Conservation (phyloP, 2,329 filamentous ascomycete genomes). For the Orbilia quercus region DNA sequence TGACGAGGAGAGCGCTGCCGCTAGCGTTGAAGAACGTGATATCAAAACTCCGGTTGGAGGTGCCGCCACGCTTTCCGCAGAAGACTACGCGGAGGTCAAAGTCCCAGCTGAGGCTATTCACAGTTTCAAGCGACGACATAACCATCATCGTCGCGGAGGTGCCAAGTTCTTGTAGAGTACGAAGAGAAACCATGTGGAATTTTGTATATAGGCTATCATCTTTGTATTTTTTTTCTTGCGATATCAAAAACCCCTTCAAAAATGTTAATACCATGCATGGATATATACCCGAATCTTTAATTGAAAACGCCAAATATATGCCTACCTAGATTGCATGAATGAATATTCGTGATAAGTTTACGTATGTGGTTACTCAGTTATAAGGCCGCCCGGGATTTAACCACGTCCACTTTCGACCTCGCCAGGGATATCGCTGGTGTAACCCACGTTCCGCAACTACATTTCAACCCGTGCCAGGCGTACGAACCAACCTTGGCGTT, state of each 20-base stretch:
- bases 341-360: too few relatives aligned
- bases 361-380: too few relatives aligned
- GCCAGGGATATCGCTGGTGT: slow-evolving; percentile 89
- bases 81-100: slow-evolving; percentile 41
- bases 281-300: slow-evolving; percentile 7
- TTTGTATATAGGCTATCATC: too few relatives aligned
- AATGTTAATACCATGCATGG: slow-evolving; percentile 9
- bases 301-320: not conserved
- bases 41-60: slow-evolving; percentile 44
- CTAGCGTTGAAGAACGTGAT: slow-evolving; percentile 29
- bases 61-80: slow-evolving; percentile 24
- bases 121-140: slow-evolving; percentile 26
- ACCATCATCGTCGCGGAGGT: slow-evolving; percentile 25
- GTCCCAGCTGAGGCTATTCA: slow-evolving; percentile 25
- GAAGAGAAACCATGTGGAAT: not conserved
- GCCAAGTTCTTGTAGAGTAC: slow-evolving; percentile 4
- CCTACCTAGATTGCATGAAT: too few relatives aligned
- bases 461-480: slow-evolving; percentile 94
- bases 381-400: slow-evolving; percentile 58
- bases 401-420: slow-evolving; percentile 82
- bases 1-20: slow-evolving; percentile 10
- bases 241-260: slow-evolving; percentile 1
- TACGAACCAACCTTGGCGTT: slow-evolving; percentile 88
- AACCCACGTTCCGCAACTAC: slow-evolving; percentile 89
- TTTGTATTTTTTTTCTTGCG: not conserved